These are phyloP conservation scores for Cryptococcus sp. DNA, from an alignment of 1,284 basidiomycete genomes.

Conservation along the genomic window DNA sequence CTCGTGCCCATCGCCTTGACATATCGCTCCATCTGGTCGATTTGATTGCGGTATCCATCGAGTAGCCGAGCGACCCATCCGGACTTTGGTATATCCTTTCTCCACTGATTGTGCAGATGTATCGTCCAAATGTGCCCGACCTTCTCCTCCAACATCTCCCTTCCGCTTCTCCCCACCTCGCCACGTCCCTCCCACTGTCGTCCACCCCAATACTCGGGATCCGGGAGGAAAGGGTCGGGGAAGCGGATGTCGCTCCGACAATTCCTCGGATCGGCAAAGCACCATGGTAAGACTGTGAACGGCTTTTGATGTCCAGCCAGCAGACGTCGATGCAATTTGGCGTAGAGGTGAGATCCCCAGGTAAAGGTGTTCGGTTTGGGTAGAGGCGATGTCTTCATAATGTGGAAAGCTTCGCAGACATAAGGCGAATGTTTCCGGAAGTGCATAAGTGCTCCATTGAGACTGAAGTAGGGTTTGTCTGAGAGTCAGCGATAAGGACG, in stretches of 20 bases:
- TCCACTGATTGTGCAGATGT: conserved; percentile 91
- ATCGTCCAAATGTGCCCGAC: conserved; percentile 73
- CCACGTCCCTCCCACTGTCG: conserved; percentile 61
- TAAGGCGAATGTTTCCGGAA: conserved; percentile 83
- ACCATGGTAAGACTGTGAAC: conserved; percentile 86
- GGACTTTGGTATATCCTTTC: conserved; percentile 64
- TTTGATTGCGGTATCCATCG: conserved; percentile 54
- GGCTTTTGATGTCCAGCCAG: conserved; percentile 65
- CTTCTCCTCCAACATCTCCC: conserved; percentile 54
- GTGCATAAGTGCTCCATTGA: conserved; percentile 90
- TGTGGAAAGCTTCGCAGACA: conserved; percentile 87
- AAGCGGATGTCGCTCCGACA: conserved; percentile 85
- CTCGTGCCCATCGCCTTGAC: not conserved
- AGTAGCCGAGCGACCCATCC: conserved; percentile 78
- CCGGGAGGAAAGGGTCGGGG: conserved; percentile 75
- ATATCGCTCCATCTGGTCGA: conserved; percentile 13
- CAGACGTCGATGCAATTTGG: conserved; percentile 77
- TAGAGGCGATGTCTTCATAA: conserved; percentile 68
- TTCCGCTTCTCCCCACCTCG: conserved; percentile 38
- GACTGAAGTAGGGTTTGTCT: conserved; percentile 79
- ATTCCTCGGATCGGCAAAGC: conserved; percentile 80
- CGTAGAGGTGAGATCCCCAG: conserved; percentile 85
- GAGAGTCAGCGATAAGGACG: too few species aligned
- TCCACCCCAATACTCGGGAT: conserved; percentile 56
- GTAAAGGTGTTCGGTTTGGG: conserved; percentile 75